Evolutionary conservation across 345 rosid genomes (phyloP).

Genomic region (Limnanthes douglasii): DNA sequence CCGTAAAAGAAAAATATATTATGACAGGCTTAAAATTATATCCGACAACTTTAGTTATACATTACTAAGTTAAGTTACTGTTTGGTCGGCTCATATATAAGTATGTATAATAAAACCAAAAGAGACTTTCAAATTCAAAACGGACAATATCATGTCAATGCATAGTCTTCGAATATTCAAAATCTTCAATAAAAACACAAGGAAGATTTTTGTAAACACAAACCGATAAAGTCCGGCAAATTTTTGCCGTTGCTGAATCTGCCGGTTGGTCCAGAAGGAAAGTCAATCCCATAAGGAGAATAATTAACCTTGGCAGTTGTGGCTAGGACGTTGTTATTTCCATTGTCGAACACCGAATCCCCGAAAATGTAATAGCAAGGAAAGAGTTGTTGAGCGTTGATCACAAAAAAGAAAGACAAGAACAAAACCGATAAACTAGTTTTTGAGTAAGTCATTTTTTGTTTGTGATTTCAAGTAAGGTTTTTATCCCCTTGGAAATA

Average conservation of each 20-base stretch:
- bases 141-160: neutral
- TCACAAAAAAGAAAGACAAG: too few species aligned
- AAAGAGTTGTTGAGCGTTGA: constrained; percentile 17
- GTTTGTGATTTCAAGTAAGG: too few species aligned
- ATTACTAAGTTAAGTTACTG: neutral
- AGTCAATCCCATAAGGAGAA: constrained; percentile 49
- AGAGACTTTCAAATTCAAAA: neutral
- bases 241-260: constrained; percentile 47
- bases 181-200: neutral
- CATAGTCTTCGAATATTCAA: neutral
- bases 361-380: constrained; percentile 58
- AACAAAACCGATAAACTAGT: too few species aligned
- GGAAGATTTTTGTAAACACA: constrained; percentile 1
- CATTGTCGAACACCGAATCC: constrained; percentile 44
- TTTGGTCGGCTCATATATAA: too few species aligned
- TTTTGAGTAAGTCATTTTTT: too few species aligned
- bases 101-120: neutral
- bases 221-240: constrained; percentile 33
- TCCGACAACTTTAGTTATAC: neutral
- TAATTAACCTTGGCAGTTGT: constrained; percentile 40
- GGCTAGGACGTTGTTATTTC: constrained; percentile 36
- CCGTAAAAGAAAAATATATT: neutral
- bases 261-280: constrained; percentile 37
- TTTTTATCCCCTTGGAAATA: too few species aligned
- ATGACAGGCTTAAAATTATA: neutral